Percentiles rank a stretch among this genome's conserved stretches.
Evolutionary conservation across 1,284 basidiomycete species (phyloP).

Genomic region (Inonotus obliquus): DNA sequence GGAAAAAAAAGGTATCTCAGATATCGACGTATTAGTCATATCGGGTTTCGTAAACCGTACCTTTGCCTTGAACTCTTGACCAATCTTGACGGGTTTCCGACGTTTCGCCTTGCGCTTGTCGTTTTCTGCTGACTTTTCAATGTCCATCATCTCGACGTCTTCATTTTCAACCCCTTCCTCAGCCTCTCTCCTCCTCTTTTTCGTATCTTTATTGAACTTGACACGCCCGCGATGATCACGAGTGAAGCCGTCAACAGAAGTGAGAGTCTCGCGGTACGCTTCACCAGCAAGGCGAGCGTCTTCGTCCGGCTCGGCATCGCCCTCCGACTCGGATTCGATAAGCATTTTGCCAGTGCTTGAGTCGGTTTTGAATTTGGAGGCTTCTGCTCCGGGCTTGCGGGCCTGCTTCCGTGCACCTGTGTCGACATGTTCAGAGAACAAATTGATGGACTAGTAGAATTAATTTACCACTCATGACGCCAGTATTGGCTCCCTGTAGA

Average conservation of each 20-base stretch:
- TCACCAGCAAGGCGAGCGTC: constrained; percentile 56
- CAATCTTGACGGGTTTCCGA: constrained; percentile 58
- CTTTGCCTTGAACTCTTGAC: constrained; percentile 89
- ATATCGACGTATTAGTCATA: neutral
- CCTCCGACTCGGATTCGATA: constrained; percentile 63
- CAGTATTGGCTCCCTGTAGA: constrained; percentile 76
- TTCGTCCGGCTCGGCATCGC: constrained; percentile 36
- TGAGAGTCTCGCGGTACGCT: constrained; percentile 81
- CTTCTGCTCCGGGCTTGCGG: constrained; percentile 84
- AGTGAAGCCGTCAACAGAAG: constrained; percentile 85
- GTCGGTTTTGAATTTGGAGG: constrained; percentile 84
- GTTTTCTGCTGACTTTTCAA: constrained; percentile 31
- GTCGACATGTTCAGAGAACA: constrained; percentile 32
- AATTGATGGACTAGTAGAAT: neutral
- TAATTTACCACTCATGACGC: constrained; percentile 62
- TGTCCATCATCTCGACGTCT: constrained; percentile 72
- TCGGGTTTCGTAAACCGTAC: constrained; percentile 34
- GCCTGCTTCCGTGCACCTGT: constrained; percentile 37
- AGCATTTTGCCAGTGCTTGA: constrained; percentile 86
- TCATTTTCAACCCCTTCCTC: constrained; percentile 49
- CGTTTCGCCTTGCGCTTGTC: constrained; percentile 52
- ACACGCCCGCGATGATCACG: constrained; percentile 80
- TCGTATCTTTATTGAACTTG: constrained; percentile 97
- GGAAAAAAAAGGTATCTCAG: constrained; percentile 16
- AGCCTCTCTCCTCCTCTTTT: constrained; percentile 72